Evolutionary conservation across 164 flowering plant species (phyloP).

Genomic region (Magnolia kwangsiensis): DNA sequence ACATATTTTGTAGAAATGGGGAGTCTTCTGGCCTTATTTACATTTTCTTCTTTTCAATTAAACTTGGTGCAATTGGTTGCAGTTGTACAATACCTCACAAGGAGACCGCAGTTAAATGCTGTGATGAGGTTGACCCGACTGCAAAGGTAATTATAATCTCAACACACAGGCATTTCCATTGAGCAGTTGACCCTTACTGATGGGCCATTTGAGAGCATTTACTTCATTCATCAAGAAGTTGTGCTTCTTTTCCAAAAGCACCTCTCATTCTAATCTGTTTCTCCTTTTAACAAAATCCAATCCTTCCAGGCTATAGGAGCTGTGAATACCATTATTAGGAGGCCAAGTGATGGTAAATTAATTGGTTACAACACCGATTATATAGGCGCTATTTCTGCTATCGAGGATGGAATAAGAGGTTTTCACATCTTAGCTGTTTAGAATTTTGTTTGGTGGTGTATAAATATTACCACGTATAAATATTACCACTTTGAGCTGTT

Average conservation of each 20-base stretch:
- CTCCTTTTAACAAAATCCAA: conserved; percentile 5
- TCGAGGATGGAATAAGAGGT: conserved; percentile 90
- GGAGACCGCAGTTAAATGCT: conserved; percentile 72
- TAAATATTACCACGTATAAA: too few relatives aligned
- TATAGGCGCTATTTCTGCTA: conserved; percentile 81
- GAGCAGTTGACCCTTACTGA: neutral
- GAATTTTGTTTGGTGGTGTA: neutral
- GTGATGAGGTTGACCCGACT: conserved; percentile 86
- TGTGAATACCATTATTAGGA: conserved; percentile 73
- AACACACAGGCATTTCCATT: neutral
- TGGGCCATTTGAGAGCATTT: neutral
- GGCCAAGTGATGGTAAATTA: conserved; percentile 69
- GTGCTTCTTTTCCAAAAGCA: neutral
- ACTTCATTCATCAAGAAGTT: neutral
- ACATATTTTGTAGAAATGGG: neutral
- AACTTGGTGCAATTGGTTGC: conserved; percentile 19
- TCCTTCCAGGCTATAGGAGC: conserved; percentile 79
- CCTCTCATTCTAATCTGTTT: conserved; percentile 1
- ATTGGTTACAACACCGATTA: conserved; percentile 85
- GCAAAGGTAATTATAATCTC: conserved; percentile 61
- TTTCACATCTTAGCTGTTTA: conserved; percentile 7
- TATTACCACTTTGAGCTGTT: too few relatives aligned
- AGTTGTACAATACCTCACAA: conserved; percentile 95
- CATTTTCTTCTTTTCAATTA: neutral
- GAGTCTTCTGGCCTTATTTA: neutral